Evolutionary conservation across 768 basidiomycete genomes (phyloP).

Genomic region (Inosperma sp.): DNA sequence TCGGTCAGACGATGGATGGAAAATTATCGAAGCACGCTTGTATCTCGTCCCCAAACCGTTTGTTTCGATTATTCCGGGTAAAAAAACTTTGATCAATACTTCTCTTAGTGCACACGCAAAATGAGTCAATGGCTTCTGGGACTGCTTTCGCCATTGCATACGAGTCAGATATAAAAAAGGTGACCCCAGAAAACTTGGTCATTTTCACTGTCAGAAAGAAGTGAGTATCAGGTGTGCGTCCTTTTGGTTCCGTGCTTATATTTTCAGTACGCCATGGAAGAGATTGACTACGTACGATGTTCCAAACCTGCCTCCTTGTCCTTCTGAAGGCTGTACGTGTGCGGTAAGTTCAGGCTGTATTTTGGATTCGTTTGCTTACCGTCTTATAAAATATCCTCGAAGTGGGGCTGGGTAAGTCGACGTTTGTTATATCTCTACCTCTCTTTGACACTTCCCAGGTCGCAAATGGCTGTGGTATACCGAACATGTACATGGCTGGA

Average conservation of each 20-base stretch:
- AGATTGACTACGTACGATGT: conserved; percentile 33
- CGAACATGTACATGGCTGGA: conserved; percentile 30
- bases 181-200: conserved; percentile 33
- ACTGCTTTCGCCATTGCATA: conserved; percentile 38
- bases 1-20: conserved; percentile 18
- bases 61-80: background rate
- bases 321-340: conserved; percentile 34
- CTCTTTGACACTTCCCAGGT: no score
- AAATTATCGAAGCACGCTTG: conserved; percentile 9
- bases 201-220: conserved; percentile 32
- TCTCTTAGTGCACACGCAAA: conserved; percentile 33
- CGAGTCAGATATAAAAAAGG: conserved; percentile 29
- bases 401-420: conserved; percentile 15
- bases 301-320: conserved; percentile 35
- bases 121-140: conserved; percentile 36
- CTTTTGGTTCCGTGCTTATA: background rate
- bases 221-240: conserved; percentile 18
- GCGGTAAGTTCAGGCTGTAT: conserved; percentile 23
- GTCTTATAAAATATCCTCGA: no score
- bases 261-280: conserved; percentile 34
- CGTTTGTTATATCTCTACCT: no score
- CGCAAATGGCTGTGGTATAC: conserved; percentile 21
- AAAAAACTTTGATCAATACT: background rate
- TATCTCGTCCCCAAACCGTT: conserved; percentile 10
- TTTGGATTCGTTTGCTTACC: background rate